Conservation (phyloP, 441 rosid genomes). For the Erodium texanum region DNA sequence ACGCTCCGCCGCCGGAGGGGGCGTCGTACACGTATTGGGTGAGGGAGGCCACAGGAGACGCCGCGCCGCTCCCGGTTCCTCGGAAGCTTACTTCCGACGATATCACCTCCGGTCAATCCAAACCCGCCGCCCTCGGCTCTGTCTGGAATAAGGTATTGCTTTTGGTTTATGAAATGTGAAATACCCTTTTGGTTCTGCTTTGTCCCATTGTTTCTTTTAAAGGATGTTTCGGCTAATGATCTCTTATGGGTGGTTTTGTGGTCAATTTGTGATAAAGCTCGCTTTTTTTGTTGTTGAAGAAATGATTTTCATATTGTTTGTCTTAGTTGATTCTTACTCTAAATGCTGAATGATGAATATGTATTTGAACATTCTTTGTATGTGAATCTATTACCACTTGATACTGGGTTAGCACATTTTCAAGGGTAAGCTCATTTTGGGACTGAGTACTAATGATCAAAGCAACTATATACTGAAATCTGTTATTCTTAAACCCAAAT, state of each 20-base stretch:
- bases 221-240: no score
- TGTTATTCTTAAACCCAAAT: neutral
- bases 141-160: constrained; percentile 62
- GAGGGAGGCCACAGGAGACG: constrained; percentile 56
- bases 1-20: neutral
- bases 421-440: neutral
- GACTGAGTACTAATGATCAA: neutral
- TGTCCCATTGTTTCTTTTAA: no score
- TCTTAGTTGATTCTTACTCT: neutral
- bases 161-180: no score
- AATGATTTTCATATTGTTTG: no score
- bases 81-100: constrained; percentile 47
- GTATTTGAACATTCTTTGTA: no score
- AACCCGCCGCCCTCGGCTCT: constrained; percentile 49
- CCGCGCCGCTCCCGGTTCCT: constrained; percentile 70
- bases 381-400: no score
- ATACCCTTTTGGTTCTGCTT: no score
- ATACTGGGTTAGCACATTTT: no score
- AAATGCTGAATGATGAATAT: neutral
- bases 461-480: no score
- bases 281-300: neutral
- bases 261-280: neutral
- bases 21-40: constrained; percentile 86
- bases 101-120: constrained; percentile 22
- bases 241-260: no score